These are phyloP conservation scores for Cercospora sesami DNA, from an alignment of 2,329 filamentous ascomycete genomes.

Conservation along the genomic window DNA sequence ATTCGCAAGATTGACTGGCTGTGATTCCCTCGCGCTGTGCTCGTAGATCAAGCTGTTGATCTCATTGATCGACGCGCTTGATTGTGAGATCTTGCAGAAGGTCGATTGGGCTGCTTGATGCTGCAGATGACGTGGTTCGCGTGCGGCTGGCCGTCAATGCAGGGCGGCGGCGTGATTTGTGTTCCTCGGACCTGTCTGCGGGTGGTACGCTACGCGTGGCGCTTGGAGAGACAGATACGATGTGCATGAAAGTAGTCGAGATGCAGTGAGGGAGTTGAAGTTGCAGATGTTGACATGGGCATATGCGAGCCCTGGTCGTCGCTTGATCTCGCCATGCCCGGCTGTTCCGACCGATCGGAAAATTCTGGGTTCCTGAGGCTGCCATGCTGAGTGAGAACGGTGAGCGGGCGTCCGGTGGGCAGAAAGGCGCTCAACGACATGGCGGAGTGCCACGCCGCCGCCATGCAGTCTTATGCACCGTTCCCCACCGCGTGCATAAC, in stretches of 20 bases:
- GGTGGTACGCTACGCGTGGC: neutral
- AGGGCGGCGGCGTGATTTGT: neutral
- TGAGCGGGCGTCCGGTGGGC: neutral
- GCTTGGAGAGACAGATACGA: neutral
- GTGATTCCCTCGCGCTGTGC: too few relatives aligned
- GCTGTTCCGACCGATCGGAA: neutral
- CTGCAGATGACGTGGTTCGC: neutral
- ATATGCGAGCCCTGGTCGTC: neutral
- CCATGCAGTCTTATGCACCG: neutral
- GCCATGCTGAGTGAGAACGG: neutral
- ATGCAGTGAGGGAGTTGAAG: neutral
- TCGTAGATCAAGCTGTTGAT: too few relatives aligned
- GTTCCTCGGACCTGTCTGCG: neutral
- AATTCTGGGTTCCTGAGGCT: neutral
- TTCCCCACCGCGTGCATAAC: neutral
- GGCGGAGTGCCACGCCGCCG: neutral
- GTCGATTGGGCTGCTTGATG: neutral
- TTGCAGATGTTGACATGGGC: neutral
- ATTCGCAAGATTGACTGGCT: too few relatives aligned
- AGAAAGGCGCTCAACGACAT: neutral
- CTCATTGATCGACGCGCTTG: neutral
- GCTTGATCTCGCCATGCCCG: neutral
- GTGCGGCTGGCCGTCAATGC: neutral
- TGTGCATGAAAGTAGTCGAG: neutral
- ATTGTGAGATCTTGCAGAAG: neutral